Evolutionary conservation across 1,284 basidiomycete genomes (phyloP), one percentile per base, ranked within the genome.

Genomic region (Moesziomyces sp.): DNA sequence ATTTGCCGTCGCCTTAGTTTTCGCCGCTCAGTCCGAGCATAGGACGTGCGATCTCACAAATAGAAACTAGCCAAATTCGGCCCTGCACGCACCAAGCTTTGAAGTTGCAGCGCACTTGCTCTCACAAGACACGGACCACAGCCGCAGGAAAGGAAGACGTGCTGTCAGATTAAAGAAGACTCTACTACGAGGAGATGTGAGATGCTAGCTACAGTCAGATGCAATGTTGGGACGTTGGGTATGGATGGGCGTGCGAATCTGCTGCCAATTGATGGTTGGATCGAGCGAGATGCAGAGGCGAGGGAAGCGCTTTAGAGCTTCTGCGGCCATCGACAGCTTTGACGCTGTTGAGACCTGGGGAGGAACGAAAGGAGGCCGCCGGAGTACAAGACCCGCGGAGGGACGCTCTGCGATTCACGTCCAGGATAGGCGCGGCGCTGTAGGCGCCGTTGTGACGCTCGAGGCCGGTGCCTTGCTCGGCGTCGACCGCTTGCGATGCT

Each of bases 241-340:
- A 57, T 3, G 28, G 26, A 11, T 63, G 61, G 23, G 54, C 35
- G 24, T 45, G 45, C 7, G 40, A 6, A 3, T 54, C 52, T 7
- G 46, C 21, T 18, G 45, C 23, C 45, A 64, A 40, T 16, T 65
- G 52, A 19, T 58, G 56, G 18, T 54, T 65, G 16, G 62, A 65
- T 44, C 46, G 40, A 35, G 51, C 62, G 35, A 65, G 62, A 26
- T 58, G 62, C 43, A 65, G 42, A 3, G 62, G 62, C 16, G 62
- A 65, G 2, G 56, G 62, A 5, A 58, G 51, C n/a, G 61, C 55
- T n/a, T 58, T 65, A 19, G 46, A 8, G 6, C 18, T 24, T 40
- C 45, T 42, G 35, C 50, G 43, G 16, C 16, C 42, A 2, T 52
- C 60, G 13, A 35, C 24, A 19, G 52, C 38, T 3, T 40, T n/a